Conservation (phyloP, 345 rosid genomes). For the Murraya koenigii region DNA sequence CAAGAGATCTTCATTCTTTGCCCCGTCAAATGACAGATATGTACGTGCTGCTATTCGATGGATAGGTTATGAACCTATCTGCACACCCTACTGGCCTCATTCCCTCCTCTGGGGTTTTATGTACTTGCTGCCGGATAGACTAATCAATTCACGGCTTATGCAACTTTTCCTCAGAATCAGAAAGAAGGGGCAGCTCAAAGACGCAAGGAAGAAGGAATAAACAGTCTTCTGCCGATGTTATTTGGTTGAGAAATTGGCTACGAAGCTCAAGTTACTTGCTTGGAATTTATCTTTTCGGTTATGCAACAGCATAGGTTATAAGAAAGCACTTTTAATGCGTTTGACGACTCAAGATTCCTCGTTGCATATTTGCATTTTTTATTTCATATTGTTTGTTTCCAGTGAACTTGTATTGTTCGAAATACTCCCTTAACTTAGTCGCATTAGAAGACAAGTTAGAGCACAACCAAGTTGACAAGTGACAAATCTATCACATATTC, state of each 20-base stretch:
- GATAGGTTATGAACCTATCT: constrained; percentile 64
- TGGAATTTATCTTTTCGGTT: not conserved
- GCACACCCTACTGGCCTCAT: constrained; percentile 86
- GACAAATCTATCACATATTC: no score
- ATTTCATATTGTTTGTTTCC: no score
- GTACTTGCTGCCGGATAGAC: constrained; percentile 43
- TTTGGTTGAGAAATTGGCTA: not conserved
- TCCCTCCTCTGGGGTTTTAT: constrained; percentile 55
- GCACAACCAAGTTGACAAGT: no score
- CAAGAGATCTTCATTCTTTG: constrained; percentile 62
- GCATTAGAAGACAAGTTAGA: no score
- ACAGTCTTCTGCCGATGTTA: not conserved
- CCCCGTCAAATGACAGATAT: constrained; percentile 68
- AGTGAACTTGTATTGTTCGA: no score
- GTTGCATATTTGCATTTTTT: no score
- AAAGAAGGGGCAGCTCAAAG: constrained; percentile 66
- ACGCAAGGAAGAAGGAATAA: constrained; percentile 60
- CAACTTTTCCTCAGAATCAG: constrained; percentile 50
- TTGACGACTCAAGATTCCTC: no score
- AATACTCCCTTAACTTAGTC: no score
- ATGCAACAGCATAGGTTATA: no score
- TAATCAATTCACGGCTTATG: constrained; percentile 47
- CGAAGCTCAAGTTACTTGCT: not conserved
- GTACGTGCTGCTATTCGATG: constrained; percentile 59
- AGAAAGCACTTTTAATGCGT: no score